Base-by-base conservation (phyloP, 306 rosid genomes). In the Pyrus bretschneideri region DNA sequence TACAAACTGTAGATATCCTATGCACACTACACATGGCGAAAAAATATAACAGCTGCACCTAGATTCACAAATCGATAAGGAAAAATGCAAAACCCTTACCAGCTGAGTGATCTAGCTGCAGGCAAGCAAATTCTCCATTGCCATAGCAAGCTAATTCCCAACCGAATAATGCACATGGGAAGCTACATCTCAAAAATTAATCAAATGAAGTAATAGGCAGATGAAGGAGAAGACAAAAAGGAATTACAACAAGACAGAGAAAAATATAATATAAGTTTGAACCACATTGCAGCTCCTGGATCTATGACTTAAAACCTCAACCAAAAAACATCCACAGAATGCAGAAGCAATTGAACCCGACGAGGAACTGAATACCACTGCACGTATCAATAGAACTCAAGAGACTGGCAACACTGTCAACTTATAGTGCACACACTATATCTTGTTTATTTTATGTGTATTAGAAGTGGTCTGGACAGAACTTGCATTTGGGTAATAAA, bases 11-110 rank as follows among this genome's bases (percentile, higher is more conserved):
- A 14, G 21, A 62, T 14, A 4, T 49, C 30, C 29, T 61, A 27
- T 13, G 38, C 30, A 12, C 67, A 14, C 66, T 27, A 17, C 38
- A 14, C n/a, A 3, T 27, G 19, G 67, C 11, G 2, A 13, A 55
- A 5, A n/a, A 5, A 14, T n/a, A 33, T 18, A 72, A 31, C 31
- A 55, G 33, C 11, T 21, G 5, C 11, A 67, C 5, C 38, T 11
- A 14, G 15, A 72, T 31, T 5, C 9, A 21, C 18, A n/a, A 11
- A 55, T 54, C n/a, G 25, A 4, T 38, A 23, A 35, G 12, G 40
- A 42, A 3, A 40, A 67, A 9, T 6, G 12, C 25, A 12, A 49
- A 80, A 27, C 18, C 25, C 84, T 42, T 81, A 76, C 81, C 80
- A 22, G 57, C 52, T 61, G 44, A 63, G 18, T 66, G 9, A 38